Evolutionary conservation across 768 basidiomycete genomes (phyloP).

Genomic region (Hemileccinum rubropunctum): DNA sequence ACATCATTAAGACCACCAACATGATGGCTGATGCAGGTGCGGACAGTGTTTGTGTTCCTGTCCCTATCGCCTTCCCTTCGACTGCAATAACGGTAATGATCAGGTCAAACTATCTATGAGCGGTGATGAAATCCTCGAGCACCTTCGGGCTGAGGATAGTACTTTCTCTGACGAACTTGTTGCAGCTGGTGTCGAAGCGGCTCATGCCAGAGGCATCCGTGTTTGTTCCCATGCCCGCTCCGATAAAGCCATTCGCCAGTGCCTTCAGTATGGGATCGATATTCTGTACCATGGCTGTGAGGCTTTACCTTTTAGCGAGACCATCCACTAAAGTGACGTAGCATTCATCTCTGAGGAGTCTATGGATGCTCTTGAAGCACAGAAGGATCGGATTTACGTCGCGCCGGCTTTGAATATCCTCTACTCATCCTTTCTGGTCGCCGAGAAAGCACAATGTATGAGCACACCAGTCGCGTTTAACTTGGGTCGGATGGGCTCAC

Average conservation of each 20-base stretch:
- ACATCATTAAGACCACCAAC: conserved; percentile 26
- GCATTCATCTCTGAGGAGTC: conserved; percentile 37
- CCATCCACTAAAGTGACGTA: conserved; percentile 10
- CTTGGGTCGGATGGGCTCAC: neutral
- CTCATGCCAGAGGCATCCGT: conserved; percentile 35
- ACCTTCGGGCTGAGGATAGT: conserved; percentile 33
- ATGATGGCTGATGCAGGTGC: conserved; percentile 24
- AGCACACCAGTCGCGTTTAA: neutral
- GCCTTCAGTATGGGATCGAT: conserved; percentile 36
- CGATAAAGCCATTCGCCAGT: conserved; percentile 32
- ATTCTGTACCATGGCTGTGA: conserved; percentile 29
- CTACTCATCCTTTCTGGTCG: conserved; percentile 25
- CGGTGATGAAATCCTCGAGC: conserved; percentile 35
- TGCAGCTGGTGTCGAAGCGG: conserved; percentile 34
- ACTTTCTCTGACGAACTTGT: conserved; percentile 35
- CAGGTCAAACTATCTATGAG: conserved; percentile 37
- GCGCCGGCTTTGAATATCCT: conserved; percentile 33
- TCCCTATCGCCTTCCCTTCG: neutral
- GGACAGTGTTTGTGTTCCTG: conserved; percentile 15
- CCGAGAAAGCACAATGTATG: conserved; percentile 26
- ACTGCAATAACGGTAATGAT: neutral
- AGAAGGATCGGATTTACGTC: conserved; percentile 34
- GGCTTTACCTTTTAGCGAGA: neutral
- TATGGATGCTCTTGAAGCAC: conserved; percentile 36
- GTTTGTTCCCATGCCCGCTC: conserved; percentile 38